Evolutionary conservation across 768 basidiomycete species (phyloP), one percentile per base, ranked within the genome.

Genomic region (Pleurotus cornucopiae): DNA sequence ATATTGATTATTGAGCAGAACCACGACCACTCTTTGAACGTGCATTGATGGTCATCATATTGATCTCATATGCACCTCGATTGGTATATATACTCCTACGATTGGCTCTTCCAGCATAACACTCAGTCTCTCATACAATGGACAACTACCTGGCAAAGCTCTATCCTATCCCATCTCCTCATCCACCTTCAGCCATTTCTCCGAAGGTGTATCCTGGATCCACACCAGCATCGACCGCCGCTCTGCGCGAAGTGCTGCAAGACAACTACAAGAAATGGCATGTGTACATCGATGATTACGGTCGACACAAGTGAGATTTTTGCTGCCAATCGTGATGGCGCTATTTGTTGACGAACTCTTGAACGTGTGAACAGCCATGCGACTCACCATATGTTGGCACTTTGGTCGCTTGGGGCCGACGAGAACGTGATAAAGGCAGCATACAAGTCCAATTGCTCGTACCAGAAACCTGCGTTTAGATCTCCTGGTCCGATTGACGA

Each of bases 371-470:
- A 9, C 49, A 76, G 69, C 59, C 87, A 89, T 68, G 68, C 79
- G 38, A 70, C 80, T 5, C 85, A 88, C 59, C 82, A 80, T 26
- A 60, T 80, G 16, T 66, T 86, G 26, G 83, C 84, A 5, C 74
- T 84, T 1, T 89, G 82, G 73, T 73, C 76, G 1, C 66, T 90
- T 7, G 88, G 88, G 1, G 86, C 79, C 0, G 69, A 75, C 58
- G 65, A 62, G 2, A 59, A 66, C 20, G 66, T 74, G 21, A 69
- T 82, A 11, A 56, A 66, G 37, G 69, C 70, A 4, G 75, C 68
- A 6, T 79, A 78, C 62, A 60, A 73, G 37, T 61, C 58, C 25
- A 75, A 80, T 54, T 60, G 63, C 46, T 61, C 64, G 41, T 65
- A 73, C 38, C 74, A 77, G 59, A 67, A 65, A 11, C 68, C 69